These are phyloP conservation scores for Orbilia javanica DNA, from an alignment of 2,329 filamentous ascomycete species.

Conservation along the genomic window DNA sequence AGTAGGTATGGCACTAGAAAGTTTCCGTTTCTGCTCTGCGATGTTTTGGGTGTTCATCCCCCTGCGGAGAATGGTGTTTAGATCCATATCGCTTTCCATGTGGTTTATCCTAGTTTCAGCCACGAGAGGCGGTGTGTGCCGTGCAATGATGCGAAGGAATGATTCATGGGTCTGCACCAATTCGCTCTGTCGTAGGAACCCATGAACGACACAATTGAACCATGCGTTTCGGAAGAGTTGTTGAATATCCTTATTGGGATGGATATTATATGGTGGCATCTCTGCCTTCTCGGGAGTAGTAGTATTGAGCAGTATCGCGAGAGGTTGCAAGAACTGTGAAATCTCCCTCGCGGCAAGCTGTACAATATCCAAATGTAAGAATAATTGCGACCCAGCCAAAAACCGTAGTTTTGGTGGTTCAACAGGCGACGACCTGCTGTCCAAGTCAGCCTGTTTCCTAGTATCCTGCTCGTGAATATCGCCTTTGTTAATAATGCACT, in stretches of 20 bases:
- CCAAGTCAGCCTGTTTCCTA: constrained; percentile 80
- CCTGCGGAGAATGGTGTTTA: constrained; percentile 91
- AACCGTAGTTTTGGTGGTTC: constrained; percentile 56
- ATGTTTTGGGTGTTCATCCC: constrained; percentile 85
- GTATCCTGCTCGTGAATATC: constrained; percentile 82
- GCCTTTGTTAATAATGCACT: constrained; percentile 89
- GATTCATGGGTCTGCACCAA: constrained; percentile 79
- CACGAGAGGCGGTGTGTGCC: constrained; percentile 87
- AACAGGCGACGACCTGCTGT: constrained; percentile 64
- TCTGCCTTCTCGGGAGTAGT: constrained; percentile 66
- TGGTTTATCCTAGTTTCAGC: constrained; percentile 89
- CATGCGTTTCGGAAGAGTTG: constrained; percentile 88
- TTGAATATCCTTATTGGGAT: constrained; percentile 63
- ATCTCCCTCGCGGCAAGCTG: constrained; percentile 85
- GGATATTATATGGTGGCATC: constrained; percentile 61
- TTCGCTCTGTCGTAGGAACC: constrained; percentile 81
- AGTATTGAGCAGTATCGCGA: constrained; percentile 84
- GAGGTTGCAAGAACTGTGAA: constrained; percentile 83
- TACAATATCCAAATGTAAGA: constrained; percentile 59
- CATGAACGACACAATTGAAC: constrained; percentile 98
- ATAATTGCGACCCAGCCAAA: constrained; percentile 47
- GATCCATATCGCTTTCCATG: constrained; percentile 93
- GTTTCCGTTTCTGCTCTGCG: constrained; percentile 81
- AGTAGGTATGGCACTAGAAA: constrained; percentile 79
- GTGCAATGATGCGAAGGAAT: constrained; percentile 85